Conservation (phyloP, 768 basidiomycete genomes). For the Hypholoma sublateritium region DNA sequence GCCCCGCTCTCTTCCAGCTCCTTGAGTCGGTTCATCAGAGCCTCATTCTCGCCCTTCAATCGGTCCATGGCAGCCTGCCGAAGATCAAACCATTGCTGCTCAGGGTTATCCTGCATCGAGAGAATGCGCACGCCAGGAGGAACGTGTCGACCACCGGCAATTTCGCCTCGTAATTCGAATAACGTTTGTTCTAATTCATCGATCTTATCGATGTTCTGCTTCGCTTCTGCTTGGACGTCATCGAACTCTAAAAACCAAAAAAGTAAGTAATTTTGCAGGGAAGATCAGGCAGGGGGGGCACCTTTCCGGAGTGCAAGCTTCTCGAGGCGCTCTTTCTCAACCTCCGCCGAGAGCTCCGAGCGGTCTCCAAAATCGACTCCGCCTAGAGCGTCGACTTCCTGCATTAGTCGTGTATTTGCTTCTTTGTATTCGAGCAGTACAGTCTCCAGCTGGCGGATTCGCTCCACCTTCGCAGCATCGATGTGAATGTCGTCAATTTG, state of each 20-base stretch:
- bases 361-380: conserved; percentile 27
- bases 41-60: conserved; percentile 81
- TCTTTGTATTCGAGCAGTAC: conserved; percentile 56
- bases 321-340: conserved; percentile 27
- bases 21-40: conserved; percentile 65
- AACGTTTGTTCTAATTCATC: conserved; percentile 77
- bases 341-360: conserved; percentile 38
- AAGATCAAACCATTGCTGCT: conserved; percentile 77
- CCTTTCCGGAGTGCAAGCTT: conserved; percentile 40
- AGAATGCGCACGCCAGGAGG: conserved; percentile 71
- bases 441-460: conserved; percentile 53
- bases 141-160: conserved; percentile 72
- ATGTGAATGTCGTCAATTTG: conserved; percentile 28
- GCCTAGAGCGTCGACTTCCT: conserved; percentile 47
- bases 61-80: conserved; percentile 74
- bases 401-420: conserved; percentile 42
- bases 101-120: conserved; percentile 77
- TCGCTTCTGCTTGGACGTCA: conserved; percentile 32
- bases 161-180: conserved; percentile 75
- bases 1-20: conserved; percentile 49
- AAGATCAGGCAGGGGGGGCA: conserved; percentile 14
- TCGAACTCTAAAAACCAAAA: conserved; percentile 40
- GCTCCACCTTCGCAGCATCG: conserved; percentile 39
- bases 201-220: conserved; percentile 48
- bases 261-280: background rate